Evolutionary conservation across 192 early-diverging fungal genomes (phyloP), one percentile per base, ranked within the genome.

Genomic region (Diversispora epigaea): DNA sequence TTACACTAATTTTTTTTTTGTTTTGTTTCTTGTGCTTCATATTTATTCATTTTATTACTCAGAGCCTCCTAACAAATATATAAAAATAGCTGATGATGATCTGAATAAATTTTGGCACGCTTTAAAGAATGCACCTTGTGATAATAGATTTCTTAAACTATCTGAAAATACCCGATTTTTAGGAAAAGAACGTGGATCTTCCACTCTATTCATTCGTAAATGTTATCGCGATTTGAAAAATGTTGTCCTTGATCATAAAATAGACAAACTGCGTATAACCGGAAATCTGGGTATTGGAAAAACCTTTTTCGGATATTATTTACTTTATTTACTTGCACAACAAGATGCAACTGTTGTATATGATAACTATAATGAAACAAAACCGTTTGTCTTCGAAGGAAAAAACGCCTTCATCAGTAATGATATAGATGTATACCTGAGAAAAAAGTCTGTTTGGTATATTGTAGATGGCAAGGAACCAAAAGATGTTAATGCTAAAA

Each of bases 271-370:
- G 7, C 46, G 4, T 22, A 21, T 68, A 17, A 14, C 66, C 25
- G 22, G 66, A 11, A 68, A 68, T 49, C 47, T 19, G 4, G 21
- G 66, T 6, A 68, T 68, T 25, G 46, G 46, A 5, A 68, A 68
- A 68, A 68, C 21, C 10, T 46, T 68, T 49, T 68, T 68, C 10
- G 46, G 46, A 19, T 66, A 45, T 17, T 66, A 46, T 21, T 17
- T 44, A 44, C 12, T 66, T 0, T 46, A 65, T 43, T 2, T 0
- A 11, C 63, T 65, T 65, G 39, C 40, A 41, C 12, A 43, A 43
- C 0, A 65, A 0, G 9, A 4, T 65, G 43, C 40, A 65, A 65
- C 40, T 1, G 7, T 65, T 65, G 10, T 65, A 65, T 65, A 65
- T 17, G 11, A 65, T 45, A 10, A 2, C 14, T 8, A n/a, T 19